Evolutionary conservation across 2,329 filamentous ascomycete species (phyloP), one percentile per base, ranked within the genome.

Genomic region (Colletotrichum spaethianum): DNA sequence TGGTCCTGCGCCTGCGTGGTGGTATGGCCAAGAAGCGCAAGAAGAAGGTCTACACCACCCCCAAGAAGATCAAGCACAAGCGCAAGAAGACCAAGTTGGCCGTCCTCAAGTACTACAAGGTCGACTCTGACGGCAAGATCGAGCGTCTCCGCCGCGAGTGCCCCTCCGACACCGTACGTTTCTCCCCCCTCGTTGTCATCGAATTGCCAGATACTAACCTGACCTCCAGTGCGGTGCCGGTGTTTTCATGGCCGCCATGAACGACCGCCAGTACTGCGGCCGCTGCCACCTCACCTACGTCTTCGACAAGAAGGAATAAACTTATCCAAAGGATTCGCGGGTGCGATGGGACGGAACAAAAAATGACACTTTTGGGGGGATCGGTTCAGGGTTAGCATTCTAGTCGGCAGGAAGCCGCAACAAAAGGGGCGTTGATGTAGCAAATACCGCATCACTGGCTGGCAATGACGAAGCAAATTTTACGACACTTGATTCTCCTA

Each of bases 51-150:
- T 99, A 99, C 94, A 98, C 94, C 86, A 99, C 96, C 83, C 96
- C 96, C 86, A 99, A 99, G 95, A 99, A 99, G 95, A 99, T 99
- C 93, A 99, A 99, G 96, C 96, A 99, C 93, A 99, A 99, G 95
- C 93, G 95, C 91, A 99, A 98, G 95, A 99, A 99, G 96, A 98
- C 94, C 92, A 99, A 99, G 93, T 90, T 99, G 86, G 96, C 96
- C 83, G 96, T 99, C 80, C 95, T 99, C 87, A 99, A 99, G 93
- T 99, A 99, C 94, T 99, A 99, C 94, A 99, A 99, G 94, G 96
- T 99, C 82, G 96, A 98, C 87, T 94, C 94, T 81, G 96, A 99
- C 83, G 96, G 97, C 88, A 98, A 98, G 93, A 98, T 99, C 82
- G 96, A 99, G 93, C 96, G 96, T 84, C 93, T 99, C 79, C 92